A percentile compares a stretch with the other conserved stretches of the same genome.
These are phyloP conservation scores for Phytopythium ostracodes DNA, from an alignment of 352 stramenopile species.

Conservation along the genomic window DNA sequence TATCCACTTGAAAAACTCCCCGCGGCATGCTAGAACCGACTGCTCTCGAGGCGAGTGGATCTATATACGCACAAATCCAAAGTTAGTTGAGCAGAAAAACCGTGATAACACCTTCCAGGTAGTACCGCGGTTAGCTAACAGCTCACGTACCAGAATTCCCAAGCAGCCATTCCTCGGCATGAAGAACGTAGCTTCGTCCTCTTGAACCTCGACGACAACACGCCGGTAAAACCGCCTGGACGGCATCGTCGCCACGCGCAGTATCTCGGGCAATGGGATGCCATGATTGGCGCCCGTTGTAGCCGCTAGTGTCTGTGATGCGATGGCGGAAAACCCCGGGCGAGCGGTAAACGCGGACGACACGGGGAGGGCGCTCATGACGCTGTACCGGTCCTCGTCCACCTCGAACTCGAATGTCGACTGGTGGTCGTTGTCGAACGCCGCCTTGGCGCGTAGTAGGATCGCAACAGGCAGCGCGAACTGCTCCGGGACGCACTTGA, in stretches of 20 bases:
- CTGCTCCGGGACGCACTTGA: constrained; percentile 21
- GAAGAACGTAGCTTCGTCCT: constrained; percentile 26
- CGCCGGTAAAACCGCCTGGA: constrained; percentile 34
- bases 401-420: constrained; percentile 22
- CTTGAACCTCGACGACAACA: constrained; percentile 30
- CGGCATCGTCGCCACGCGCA: constrained; percentile 35
- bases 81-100: neutral
- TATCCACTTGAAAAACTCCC: constrained; percentile 52
- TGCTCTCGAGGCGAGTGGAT: constrained; percentile 13
- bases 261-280: constrained; percentile 32
- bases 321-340: constrained; percentile 43
- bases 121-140: too few relatives aligned
- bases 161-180: constrained; percentile 14
- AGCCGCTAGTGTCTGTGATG: constrained; percentile 7
- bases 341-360: constrained; percentile 42
- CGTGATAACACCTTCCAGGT: too few relatives aligned
- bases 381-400: constrained; percentile 3
- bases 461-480: constrained; percentile 39
- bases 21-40: constrained; percentile 17
- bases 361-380: constrained; percentile 19
- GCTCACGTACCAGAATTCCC: neutral
- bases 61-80: neutral
- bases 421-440: constrained; percentile 16
- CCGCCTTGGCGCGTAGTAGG: constrained; percentile 25
- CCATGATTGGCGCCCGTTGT: constrained; percentile 3